Evolutionary conservation across 371 early-diverging fungal genomes (phyloP).

Genomic region (Mucor mucedo): DNA sequence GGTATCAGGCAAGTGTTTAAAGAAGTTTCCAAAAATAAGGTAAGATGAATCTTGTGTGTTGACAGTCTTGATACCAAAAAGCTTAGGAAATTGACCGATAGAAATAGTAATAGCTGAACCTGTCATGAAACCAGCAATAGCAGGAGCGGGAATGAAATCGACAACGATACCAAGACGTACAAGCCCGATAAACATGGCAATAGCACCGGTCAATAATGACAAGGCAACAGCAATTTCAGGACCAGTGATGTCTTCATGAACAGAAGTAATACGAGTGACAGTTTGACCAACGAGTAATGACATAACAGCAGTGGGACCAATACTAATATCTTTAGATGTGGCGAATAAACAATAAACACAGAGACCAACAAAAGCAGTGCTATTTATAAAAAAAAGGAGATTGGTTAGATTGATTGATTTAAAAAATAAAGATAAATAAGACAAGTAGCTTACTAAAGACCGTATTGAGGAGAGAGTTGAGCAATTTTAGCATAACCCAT

Average conservation of each 20-base stretch:
- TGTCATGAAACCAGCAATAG: slow-evolving; percentile 73
- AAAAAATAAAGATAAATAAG: background rate
- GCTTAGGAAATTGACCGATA: slow-evolving; percentile 74
- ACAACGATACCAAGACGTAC: slow-evolving; percentile 83
- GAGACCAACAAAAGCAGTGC: slow-evolving; percentile 73
- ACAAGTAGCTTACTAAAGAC: slow-evolving; percentile 71
- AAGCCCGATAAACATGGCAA: slow-evolving; percentile 73
- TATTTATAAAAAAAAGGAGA: slow-evolving; percentile 3
- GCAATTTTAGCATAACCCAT: slow-evolving; percentile 90
- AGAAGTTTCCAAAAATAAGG: slow-evolving; percentile 60
- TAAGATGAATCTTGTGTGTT: slow-evolving; percentile 63
- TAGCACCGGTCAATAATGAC: slow-evolving; percentile 62
- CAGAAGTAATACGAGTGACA: slow-evolving; percentile 49
- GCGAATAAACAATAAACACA: slow-evolving; percentile 81
- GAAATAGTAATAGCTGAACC: slow-evolving; percentile 82
- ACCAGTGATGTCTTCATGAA: slow-evolving; percentile 38
- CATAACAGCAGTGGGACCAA: slow-evolving; percentile 91
- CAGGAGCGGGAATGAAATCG: slow-evolving; percentile 82
- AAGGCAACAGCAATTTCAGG: slow-evolving; percentile 59
- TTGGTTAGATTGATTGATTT: background rate
- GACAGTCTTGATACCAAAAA: slow-evolving; percentile 73
- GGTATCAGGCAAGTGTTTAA: slow-evolving; percentile 50
- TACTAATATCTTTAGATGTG: slow-evolving; percentile 85
- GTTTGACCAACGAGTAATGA: slow-evolving; percentile 77
- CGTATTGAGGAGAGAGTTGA: slow-evolving; percentile 79